Conservation (phyloP, 805 yeast species). For the Candida succiphila region DNA sequence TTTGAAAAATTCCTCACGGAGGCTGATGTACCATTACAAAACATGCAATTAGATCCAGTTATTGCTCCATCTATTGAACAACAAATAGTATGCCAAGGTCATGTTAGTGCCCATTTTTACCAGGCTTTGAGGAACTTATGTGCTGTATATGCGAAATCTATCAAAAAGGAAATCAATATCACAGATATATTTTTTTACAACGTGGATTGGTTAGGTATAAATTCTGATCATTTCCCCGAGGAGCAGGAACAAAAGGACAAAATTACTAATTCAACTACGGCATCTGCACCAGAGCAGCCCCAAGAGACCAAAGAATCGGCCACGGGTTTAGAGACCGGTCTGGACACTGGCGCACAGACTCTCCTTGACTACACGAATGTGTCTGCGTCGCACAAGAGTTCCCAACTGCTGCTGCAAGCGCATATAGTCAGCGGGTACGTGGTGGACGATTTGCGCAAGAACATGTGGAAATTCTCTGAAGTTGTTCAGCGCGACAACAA, state of each 20-base stretch:
- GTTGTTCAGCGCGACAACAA: conserved; percentile 8
- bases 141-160: conserved; percentile 32
- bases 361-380: conserved; percentile 1
- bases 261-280: too few relatives aligned
- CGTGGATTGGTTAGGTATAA: conserved; percentile 61
- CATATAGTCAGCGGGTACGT: conserved; percentile 16
- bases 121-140: conserved; percentile 33
- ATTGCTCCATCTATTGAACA: conserved; percentile 47
- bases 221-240: conserved; percentile 3
- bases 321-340: conserved; percentile 20
- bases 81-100: conserved; percentile 50
- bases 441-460: conserved; percentile 23
- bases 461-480: conserved; percentile 17
- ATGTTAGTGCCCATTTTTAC: conserved; percentile 30
- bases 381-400: conserved; percentile 3
- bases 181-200: conserved; percentile 54
- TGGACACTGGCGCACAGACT: not conserved
- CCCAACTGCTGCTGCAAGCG: conserved; percentile 5
- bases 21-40: conserved; percentile 32
- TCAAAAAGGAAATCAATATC: conserved; percentile 35
- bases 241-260: too few relatives aligned
- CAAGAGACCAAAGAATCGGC: not conserved
- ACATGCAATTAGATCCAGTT: conserved; percentile 26
- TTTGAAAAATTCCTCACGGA: conserved; percentile 57
- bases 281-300: not conserved